These are phyloP conservation scores for Tricholoma furcatifolium DNA, from an alignment of 768 basidiomycete genomes.

Conservation along the genomic window DNA sequence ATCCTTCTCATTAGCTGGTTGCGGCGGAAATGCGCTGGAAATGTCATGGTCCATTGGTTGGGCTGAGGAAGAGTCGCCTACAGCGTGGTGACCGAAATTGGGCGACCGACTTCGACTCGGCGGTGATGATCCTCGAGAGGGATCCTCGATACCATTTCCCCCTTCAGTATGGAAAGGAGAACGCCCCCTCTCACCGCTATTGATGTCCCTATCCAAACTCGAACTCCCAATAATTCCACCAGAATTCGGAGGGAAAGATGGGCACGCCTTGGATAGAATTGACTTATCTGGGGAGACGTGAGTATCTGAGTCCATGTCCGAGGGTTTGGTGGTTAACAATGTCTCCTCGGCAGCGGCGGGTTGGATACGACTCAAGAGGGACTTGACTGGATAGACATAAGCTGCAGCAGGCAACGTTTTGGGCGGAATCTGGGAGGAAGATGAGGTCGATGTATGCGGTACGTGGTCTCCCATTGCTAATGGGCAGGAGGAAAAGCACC, in stretches of 20 bases:
- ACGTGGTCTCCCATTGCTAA: background rate
- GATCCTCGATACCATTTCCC: background rate
- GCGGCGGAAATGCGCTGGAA: background rate
- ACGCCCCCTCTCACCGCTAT: background rate
- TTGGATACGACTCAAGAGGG: conserved; percentile 36
- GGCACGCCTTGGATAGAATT: background rate
- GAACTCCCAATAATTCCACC: conserved; percentile 11
- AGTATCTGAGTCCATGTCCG: background rate
- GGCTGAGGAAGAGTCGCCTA: conserved; percentile 23
- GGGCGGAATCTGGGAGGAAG: background rate
- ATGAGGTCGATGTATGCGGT: background rate
- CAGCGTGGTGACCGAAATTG: conserved; percentile 35
- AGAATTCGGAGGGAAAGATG: background rate
- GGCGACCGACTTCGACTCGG: conserved; percentile 9
- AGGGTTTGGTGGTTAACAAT: background rate
- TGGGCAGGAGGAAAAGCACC: background rate
- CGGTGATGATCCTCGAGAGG: conserved; percentile 2
- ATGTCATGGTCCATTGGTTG: conserved; percentile 6
- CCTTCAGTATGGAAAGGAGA: background rate
- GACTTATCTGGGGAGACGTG: background rate
- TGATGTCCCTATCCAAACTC: background rate
- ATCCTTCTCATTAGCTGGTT: background rate
- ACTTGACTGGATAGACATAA: conserved; percentile 41
- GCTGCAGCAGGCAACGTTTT: conserved; percentile 15
- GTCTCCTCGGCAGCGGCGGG: conserved; percentile 26